Percentiles rank a stretch among this genome's conserved stretches.
Evolutionary conservation across 805 yeast genomes (phyloP).

Genomic region (Wickerhamiella azymoides): DNA sequence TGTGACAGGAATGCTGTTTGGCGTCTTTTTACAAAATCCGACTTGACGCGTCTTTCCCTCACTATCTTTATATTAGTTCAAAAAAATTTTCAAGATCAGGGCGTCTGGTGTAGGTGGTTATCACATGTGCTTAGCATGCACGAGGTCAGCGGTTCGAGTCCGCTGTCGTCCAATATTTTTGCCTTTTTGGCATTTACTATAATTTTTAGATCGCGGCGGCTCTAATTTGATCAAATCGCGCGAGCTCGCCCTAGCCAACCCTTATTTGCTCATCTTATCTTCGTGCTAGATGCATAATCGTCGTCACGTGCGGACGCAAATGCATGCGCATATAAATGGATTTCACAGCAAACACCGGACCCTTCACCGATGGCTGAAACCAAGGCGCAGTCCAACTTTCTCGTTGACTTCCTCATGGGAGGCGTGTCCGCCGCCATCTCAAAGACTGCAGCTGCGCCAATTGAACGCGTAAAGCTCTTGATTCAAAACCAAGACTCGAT

Average conservation of each 20-base stretch:
- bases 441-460: constrained; percentile 90
- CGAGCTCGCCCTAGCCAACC: neutral
- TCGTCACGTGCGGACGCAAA: neutral
- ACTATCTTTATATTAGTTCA: too few relatives aligned
- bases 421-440: constrained; percentile 96
- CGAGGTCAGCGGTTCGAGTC: constrained; percentile 16
- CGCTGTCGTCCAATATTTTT: constrained; percentile 11
- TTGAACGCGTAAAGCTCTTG: constrained; percentile 84
- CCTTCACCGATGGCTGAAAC: constrained; percentile 3
- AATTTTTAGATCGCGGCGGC: neutral
- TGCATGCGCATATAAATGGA: neutral
- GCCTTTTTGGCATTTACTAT: neutral
- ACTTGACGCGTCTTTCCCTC: too few relatives aligned
- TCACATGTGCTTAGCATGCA: constrained; percentile 15
- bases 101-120: constrained; percentile 15
- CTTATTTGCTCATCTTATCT: too few relatives aligned
- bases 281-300: neutral
- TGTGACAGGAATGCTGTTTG: too few relatives aligned
- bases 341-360: neutral
- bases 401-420: constrained; percentile 75
- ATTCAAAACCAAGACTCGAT: constrained; percentile 93
- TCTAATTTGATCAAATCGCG: neutral
- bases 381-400: constrained; percentile 17
- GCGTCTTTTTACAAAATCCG: too few relatives aligned
- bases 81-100: constrained; percentile 1